These are phyloP conservation scores for Penicillium roqueforti DNA, from an alignment of 495 filamentous ascomycete species.

Conservation along the genomic window DNA sequence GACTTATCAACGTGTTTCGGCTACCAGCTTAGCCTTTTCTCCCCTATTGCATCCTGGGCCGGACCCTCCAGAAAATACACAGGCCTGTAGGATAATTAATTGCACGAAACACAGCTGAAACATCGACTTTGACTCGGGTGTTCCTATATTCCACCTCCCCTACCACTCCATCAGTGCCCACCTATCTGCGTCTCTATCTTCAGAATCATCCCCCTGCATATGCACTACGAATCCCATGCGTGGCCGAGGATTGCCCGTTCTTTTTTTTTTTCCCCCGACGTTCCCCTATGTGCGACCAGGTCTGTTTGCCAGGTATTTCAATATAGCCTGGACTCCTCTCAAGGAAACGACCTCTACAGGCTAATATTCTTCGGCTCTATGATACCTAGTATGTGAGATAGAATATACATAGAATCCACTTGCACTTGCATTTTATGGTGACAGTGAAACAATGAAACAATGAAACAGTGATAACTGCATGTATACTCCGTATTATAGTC, in stretches of 20 bases:
- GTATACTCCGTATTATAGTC: neutral
- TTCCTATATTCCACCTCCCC: neutral
- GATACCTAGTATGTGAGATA: neutral
- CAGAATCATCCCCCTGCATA: slow-evolving; percentile 10
- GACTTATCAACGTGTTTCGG: slow-evolving; percentile 1
- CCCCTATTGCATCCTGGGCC: slow-evolving; percentile 5
- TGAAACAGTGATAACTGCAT: neutral
- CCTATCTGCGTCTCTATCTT: slow-evolving; percentile 8
- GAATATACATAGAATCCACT: neutral
- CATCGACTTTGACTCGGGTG: slow-evolving; percentile 10
- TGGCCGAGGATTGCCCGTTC: neutral
- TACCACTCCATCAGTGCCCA: slow-evolving; percentile 2
- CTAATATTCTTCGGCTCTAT: neutral
- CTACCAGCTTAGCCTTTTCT: neutral
- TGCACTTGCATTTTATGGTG: neutral
- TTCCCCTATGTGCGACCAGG: slow-evolving; percentile 11
- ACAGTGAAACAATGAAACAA: neutral
- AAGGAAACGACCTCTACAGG: neutral
- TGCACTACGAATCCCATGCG: slow-evolving; percentile 7
- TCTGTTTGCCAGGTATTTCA: slow-evolving; percentile 17
- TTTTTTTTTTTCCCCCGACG: neutral
- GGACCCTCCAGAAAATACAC: slow-evolving; percentile 1
- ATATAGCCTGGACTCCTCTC: slow-evolving; percentile 9
- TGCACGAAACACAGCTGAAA: slow-evolving; percentile 9
- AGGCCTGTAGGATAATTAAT: slow-evolving; percentile 5